Conservation (phyloP, 23 red algal species). For the Gracilaria domingensis region DNA sequence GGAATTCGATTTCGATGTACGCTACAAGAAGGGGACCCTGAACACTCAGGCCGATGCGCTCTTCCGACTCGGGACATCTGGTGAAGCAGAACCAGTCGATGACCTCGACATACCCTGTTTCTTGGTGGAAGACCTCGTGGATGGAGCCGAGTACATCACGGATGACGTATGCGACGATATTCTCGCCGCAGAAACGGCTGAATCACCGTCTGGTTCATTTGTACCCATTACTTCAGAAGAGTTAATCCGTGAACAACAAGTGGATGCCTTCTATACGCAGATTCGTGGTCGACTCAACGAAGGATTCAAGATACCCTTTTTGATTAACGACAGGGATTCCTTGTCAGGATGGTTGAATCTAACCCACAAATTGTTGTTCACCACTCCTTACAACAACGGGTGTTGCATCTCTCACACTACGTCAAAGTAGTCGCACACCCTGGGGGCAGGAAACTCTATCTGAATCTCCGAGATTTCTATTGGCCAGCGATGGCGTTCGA, state of each 20-base stretch:
- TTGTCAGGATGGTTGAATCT: conserved; percentile 7
- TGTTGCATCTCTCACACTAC: conserved; percentile 33
- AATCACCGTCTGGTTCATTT: neutral
- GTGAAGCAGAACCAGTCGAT: neutral
- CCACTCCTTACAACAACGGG: conserved; percentile 2
- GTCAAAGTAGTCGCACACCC: neutral
- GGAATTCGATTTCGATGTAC: no score
- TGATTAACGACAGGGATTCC: neutral
- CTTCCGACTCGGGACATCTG: neutral
- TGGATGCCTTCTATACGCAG: neutral
- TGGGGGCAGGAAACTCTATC: neutral
- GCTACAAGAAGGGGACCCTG: no score
- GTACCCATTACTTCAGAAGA: neutral
- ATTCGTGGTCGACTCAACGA: neutral
- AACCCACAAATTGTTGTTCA: conserved; percentile 37
- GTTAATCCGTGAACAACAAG: conserved; percentile 10
- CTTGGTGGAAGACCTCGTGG: neutral
- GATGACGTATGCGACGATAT: conserved; percentile 5
- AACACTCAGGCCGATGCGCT: neutral
- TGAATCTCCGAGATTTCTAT: no score
- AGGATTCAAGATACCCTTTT: neutral
- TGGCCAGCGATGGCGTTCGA: no score
- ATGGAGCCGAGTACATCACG: neutral
- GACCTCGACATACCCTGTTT: neutral
- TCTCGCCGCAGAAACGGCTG: neutral